Evolutionary conservation across 345 rosid genomes (phyloP).

Genomic region (Euclidium syriacum): DNA sequence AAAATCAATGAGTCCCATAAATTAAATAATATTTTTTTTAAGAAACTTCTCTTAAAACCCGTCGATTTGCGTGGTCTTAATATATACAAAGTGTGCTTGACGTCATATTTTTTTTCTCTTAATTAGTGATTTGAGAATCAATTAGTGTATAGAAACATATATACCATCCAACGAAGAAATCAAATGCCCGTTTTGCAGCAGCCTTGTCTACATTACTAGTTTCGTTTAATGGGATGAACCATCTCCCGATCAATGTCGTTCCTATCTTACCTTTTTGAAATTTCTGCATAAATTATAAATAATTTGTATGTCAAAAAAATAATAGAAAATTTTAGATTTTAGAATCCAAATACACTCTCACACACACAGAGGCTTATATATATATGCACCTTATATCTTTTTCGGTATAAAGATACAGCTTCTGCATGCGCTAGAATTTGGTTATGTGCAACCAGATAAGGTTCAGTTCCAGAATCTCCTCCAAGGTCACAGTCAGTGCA

Average conservation of each 20-base stretch:
- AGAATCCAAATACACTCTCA: neutral
- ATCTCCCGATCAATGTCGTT: constrained; percentile 12
- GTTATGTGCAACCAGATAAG: constrained; percentile 38
- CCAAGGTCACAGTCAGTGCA: constrained; percentile 19
- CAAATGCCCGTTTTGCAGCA: constrained; percentile 23
- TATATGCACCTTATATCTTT: constrained; percentile 20
- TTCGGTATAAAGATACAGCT: constrained; percentile 22
- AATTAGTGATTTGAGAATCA: neutral
- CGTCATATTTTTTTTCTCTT: no score
- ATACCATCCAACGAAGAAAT: constrained; percentile 30
- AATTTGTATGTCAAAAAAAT: no score
- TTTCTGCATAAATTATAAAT: neutral
- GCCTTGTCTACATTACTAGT: neutral
- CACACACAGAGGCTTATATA: no score
- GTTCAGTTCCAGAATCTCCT: constrained; percentile 41
- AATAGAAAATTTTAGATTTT: neutral
- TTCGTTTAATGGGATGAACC: constrained; percentile 9
- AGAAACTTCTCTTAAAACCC: no score
- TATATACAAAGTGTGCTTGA: no score
- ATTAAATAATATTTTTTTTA: no score
- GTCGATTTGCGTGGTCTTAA: no score
- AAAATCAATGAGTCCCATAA: no score
- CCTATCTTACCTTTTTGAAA: constrained; percentile 20
- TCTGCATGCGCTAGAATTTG: constrained; percentile 41
- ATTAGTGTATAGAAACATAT: neutral